Conservation (phyloP, 2,329 filamentous ascomycete species). For the Albophoma yamanashiensis region DNA sequence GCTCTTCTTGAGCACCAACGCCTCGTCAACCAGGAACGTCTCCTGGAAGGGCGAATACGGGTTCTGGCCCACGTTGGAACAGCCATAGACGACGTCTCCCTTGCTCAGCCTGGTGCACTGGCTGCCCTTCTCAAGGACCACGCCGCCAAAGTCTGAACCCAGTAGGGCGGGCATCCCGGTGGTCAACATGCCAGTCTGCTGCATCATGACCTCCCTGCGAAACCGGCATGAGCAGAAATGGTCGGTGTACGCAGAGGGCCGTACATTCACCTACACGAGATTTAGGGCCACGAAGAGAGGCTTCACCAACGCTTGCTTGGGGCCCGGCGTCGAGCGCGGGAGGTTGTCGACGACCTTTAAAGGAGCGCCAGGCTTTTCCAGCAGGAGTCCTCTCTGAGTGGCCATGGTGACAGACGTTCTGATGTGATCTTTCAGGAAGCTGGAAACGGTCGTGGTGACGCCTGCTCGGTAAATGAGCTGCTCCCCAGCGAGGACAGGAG, state of each 20-base stretch:
- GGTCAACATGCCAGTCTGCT: slow-evolving; percentile 19
- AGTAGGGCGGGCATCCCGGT: slow-evolving; percentile 23
- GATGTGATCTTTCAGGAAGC: neutral
- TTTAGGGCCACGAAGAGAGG: slow-evolving; percentile 23
- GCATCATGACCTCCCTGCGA: slow-evolving; percentile 21
- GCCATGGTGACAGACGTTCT: slow-evolving; percentile 4
- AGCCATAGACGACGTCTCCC: slow-evolving; percentile 24
- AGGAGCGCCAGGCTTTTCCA: slow-evolving; percentile 9
- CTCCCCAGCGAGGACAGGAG: neutral
- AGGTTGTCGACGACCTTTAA: slow-evolving; percentile 12
- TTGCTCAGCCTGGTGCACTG: slow-evolving; percentile 17
- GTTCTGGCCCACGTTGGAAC: slow-evolving; percentile 20
- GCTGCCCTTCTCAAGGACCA: slow-evolving; percentile 18
- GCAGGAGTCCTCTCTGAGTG: slow-evolving; percentile 8
- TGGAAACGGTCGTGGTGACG: neutral
- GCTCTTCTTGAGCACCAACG: slow-evolving; percentile 19
- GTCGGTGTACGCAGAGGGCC: neutral
- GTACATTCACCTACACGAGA: slow-evolving; percentile 17
- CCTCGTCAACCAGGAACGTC: slow-evolving; percentile 24
- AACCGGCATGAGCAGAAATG: neutral
- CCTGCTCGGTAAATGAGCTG: too few relatives aligned
- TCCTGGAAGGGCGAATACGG: slow-evolving; percentile 25
- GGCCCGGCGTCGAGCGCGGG: slow-evolving; percentile 14
- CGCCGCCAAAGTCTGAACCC: slow-evolving; percentile 24
- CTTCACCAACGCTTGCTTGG: slow-evolving; percentile 23